These are phyloP conservation scores for Vinca minor DNA, from an alignment of 257 asterid genomes.

Conservation along the genomic window DNA sequence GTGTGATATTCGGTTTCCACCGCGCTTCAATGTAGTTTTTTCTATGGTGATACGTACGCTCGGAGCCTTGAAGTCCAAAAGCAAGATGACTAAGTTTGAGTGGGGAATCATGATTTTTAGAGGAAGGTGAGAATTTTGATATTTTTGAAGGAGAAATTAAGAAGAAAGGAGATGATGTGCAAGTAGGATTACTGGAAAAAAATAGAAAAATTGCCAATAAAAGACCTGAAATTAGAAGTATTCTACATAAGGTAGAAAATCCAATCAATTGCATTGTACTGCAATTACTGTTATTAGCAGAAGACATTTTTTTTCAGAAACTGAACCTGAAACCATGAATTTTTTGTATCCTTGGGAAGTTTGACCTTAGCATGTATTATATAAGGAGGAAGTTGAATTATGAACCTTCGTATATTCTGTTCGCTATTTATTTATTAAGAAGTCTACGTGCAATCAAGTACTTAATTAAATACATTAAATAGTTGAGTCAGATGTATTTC, in stretches of 20 bases:
- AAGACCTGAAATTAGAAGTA: neutral
- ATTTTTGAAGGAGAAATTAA: neutral
- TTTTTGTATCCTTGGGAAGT: too few relatives aligned
- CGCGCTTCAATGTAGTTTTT: constrained; percentile 25
- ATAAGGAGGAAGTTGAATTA: too few relatives aligned
- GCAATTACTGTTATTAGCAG: neutral
- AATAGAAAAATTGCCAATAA: neutral
- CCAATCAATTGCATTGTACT: neutral
- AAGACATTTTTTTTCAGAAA: neutral
- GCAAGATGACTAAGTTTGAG: constrained; percentile 23
- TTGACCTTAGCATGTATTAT: too few relatives aligned
- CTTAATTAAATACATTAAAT: too few relatives aligned
- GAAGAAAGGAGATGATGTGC: neutral
- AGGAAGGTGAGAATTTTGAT: neutral
- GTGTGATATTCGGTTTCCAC: constrained; percentile 25
- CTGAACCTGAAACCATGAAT: too few relatives aligned
- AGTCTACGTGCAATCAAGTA: too few relatives aligned
- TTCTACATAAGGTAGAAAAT: neutral
- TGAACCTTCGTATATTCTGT: too few relatives aligned
- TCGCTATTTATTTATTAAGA: too few relatives aligned
- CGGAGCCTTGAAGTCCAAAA: constrained; percentile 29
- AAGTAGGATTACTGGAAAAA: neutral
- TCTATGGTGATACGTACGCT: constrained; percentile 18
- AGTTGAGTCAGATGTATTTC: too few relatives aligned
- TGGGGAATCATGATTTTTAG: neutral